Evolutionary conservation across 2,329 filamentous ascomycete genomes (phyloP), one percentile per base, ranked within the genome.

Genomic region (Aciculosporium take): DNA sequence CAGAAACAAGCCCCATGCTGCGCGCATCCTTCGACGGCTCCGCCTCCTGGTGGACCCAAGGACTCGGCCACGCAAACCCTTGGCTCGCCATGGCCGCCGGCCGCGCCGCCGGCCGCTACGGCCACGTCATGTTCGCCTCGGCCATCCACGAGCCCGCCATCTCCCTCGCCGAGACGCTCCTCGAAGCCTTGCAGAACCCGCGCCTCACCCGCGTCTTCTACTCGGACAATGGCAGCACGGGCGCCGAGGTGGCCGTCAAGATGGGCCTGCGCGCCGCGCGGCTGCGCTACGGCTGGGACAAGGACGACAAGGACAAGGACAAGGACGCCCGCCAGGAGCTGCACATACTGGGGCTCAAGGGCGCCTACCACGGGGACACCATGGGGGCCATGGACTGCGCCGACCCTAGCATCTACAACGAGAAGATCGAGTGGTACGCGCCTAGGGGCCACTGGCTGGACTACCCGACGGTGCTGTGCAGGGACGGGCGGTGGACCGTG

Each of bases 1-100:
- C n/a, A n/a, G n/a, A n/a, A n/a, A n/a, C n/a, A n/a, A n/a, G n/a
- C 9, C 37, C 43, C 4, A 46, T 59, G 0, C 47, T 60, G 0
- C 51, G 51, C 1, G 71, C 83, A 1, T 79, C 81, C 0, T 87
- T 91, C 42, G 86, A 93, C 50, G 85, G 81, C 2, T 91, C 84
- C 0, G 84, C 84, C 1, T 89, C 84, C 0, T 93, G 86, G 85
- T 93, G 86, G 85, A 93, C 85, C 0, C 86, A 93, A 59, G 85
- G 85, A 2, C 69, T 93, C 0, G 85, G 86, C 1, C 86, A 93
- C 49, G 81, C 79, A 5, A 87, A 84, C 50, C 74, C 84, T 0
- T 63, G 69, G 0, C 66, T 93, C 1, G 74, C 83, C 0, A 70
- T 91, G 2, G 77, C 82, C 0, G 84, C 84, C 2, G 82, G 85